A percentile compares a stretch with the other conserved stretches of the same genome.
Evolutionary conservation across 441 rosid species (phyloP).

Genomic region (Populus hybrid): DNA sequence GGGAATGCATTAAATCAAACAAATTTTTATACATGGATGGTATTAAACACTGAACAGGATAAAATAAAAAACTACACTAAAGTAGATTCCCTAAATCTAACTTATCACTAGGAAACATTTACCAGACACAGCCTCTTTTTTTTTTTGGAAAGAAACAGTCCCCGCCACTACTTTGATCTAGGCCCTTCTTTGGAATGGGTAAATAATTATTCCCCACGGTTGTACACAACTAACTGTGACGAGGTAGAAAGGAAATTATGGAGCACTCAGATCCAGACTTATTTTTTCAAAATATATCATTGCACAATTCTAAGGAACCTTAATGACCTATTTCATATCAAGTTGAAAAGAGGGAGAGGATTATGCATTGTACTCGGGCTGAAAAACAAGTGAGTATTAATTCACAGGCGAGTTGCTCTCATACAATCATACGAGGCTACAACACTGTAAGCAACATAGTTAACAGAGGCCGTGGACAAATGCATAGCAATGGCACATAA

Average conservation of each 20-base stretch:
- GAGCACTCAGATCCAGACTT: too few relatives aligned
- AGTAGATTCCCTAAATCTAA: neutral
- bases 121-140: too few relatives aligned
- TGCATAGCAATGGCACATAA: neutral
- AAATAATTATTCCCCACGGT: too few relatives aligned
- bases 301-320: neutral
- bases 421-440: neutral
- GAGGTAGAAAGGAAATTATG: too few relatives aligned
- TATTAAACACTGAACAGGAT: neutral
- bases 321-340: neutral
- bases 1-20: neutral
- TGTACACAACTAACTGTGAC: too few relatives aligned
- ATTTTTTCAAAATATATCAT: neutral
- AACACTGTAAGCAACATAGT: neutral
- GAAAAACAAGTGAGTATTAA: too few relatives aligned
- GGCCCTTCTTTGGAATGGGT: neutral
- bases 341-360: neutral
- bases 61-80: neutral
- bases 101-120: neutral
- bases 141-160: too few relatives aligned
- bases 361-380: neutral
- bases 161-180: neutral
- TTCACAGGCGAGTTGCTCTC: neutral
- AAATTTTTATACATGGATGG: neutral
- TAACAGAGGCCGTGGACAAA: neutral